Evolutionary conservation across 2,329 filamentous ascomycete genomes (phyloP).

Genomic region (Diaporthe sp.): DNA sequence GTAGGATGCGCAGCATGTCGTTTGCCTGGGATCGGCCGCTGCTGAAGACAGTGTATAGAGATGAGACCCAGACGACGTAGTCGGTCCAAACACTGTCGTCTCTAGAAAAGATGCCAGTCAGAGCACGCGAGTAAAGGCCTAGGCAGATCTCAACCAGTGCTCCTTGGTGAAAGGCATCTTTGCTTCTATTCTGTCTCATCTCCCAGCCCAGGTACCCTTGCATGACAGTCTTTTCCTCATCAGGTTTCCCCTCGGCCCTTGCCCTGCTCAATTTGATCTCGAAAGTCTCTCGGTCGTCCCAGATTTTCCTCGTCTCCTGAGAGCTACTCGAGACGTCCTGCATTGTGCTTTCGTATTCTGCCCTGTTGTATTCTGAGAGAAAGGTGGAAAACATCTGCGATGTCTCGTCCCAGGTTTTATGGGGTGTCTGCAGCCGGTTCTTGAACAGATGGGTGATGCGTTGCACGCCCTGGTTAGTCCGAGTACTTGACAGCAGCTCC

Average conservation of each 20-base stretch:
- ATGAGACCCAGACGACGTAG: constrained; percentile 81
- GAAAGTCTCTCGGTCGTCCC: constrained; percentile 74
- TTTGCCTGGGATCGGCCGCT: constrained; percentile 55
- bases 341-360: constrained; percentile 83
- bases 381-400: constrained; percentile 82
- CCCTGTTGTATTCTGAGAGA: constrained; percentile 77
- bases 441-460: constrained; percentile 78
- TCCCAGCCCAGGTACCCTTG: constrained; percentile 90
- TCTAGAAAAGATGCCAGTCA: constrained; percentile 77
- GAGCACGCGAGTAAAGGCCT: constrained; percentile 83
- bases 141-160: constrained; percentile 66
- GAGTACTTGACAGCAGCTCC: constrained; percentile 72
- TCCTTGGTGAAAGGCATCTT: constrained; percentile 62
- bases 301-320: constrained; percentile 73
- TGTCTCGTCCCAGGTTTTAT: constrained; percentile 81
- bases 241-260: constrained; percentile 66
- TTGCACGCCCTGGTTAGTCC: constrained; percentile 69
- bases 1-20: constrained; percentile 55
- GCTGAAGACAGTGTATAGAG: constrained; percentile 54
- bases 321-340: constrained; percentile 74
- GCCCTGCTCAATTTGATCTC: constrained; percentile 77
- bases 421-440: constrained; percentile 79
- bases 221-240: constrained; percentile 66
- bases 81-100: constrained; percentile 87
- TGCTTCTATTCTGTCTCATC: constrained; percentile 68